These are phyloP conservation scores for Fraxinus platypoda DNA, from an alignment of 305 asterid species.

Conservation along the genomic window DNA sequence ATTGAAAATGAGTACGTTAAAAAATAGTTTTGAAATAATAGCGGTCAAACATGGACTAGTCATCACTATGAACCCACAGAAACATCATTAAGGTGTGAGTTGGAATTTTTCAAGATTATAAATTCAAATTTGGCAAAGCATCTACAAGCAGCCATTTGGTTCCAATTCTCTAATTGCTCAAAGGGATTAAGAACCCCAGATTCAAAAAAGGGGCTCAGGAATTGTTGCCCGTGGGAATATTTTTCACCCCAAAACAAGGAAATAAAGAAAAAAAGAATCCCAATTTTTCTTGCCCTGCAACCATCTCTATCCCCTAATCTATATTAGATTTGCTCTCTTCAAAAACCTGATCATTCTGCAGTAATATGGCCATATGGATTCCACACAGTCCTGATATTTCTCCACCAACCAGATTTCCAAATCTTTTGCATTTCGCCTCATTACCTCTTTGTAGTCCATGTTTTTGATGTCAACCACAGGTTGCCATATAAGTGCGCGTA, in stretches of 20 bases:
- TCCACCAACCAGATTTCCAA: constrained; percentile 51
- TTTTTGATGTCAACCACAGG: constrained; percentile 51
- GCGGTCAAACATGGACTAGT: too few species aligned
- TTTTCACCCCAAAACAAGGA: constrained; percentile 27
- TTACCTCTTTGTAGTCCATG: constrained; percentile 42
- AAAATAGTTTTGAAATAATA: too few species aligned
- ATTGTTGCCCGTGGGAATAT: constrained; percentile 19
- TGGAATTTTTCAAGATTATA: constrained; percentile 16
- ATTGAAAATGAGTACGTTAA: too few species aligned
- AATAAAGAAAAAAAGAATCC: neutral
- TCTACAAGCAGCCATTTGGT: constrained; percentile 10
- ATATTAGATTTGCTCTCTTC: constrained; percentile 81
- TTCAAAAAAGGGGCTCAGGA: constrained; percentile 30
- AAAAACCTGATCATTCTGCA: constrained; percentile 78
- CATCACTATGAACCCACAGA: neutral
- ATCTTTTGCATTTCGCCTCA: constrained; percentile 39
- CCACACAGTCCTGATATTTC: constrained; percentile 65
- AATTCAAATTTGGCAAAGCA: constrained; percentile 3
- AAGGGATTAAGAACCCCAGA: constrained; percentile 26
- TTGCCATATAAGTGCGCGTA: constrained; percentile 44
- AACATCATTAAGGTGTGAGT: neutral
- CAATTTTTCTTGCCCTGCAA: constrained; percentile 14
- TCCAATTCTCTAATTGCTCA: constrained; percentile 8
- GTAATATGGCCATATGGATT: constrained; percentile 84
- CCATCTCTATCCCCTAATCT: constrained; percentile 6